Base-by-base conservation (phyloP, 768 basidiomycete genomes). In the Cystobasidium tubakii region DNA sequence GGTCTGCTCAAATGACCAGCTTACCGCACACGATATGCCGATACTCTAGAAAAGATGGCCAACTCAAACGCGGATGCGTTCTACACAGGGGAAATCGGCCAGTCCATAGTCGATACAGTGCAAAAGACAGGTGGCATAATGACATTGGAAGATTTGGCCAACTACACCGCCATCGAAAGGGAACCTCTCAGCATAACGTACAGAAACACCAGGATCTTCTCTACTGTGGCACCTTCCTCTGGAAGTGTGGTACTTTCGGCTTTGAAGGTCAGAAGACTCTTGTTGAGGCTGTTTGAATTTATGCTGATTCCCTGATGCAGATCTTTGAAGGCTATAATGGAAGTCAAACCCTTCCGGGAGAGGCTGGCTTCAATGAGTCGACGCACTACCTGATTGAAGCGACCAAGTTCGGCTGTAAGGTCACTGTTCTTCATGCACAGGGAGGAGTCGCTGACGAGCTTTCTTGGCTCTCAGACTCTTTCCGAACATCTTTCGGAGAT, bases 191-290 rank as follows among this genome's bases (percentile, higher is more conserved):
- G 73, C 62, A 79, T 79, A 57, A 75, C 75, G 19, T 80, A 79
- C 65, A 73, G 77, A 25, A 74, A 77, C 63, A 75, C 76, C 50
- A 57, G 75, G 19, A 76, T 79, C 75, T 79, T 77, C 75, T 81
- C 81, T 1, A 83, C 82, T 33, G 80, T 83, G n/a, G 82, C 82
- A 10, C 82, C 83, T 6, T 82, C 81, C 13, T 80, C 79, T 36
- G 83, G 83, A 0, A 66, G 80, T 1, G 81, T 83, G 43, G 81
- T 81, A 1, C 79, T 82, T 19, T 81, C 81, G 27, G 81, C 81
- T 0, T 77, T 83, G 33, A 83, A 83, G 73, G 79, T 82, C 25
- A 81, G 82, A 65, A 80, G 80, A 43, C 10, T 33, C 15, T 23
- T 13, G 44, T 0, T 23, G 29, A n/a, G 10, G 15, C 4, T 36